Evolutionary conservation across 306 rosid species (phyloP), one percentile per base, ranked within the genome.

Genomic region (Quercus wislizeni): DNA sequence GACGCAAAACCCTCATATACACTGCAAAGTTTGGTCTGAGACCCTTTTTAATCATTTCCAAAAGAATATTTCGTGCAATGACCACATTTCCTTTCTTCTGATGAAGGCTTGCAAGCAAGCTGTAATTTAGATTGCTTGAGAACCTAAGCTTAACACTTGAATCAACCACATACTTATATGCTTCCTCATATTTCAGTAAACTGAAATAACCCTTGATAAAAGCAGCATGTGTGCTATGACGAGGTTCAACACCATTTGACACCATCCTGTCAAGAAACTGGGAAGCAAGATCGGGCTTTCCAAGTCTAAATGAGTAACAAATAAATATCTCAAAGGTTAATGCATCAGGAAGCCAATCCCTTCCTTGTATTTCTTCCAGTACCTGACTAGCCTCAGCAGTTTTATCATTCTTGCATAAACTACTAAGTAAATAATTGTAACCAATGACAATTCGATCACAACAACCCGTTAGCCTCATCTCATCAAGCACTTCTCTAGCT

Each of bases 81-180:
- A 80, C 78, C 55, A 82, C 76, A 41, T 86, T 78, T 43, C 89
- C 94, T 71, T 78, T 84, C 64, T 90, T 87, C 85, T 84, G 78
- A 82, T 89, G 80, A 83, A 92, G 97, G 41, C 79, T 77, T 69
- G 94, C 96, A 59, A 94, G 97, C 76, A 89, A 83, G 83, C 87
- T 87, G 83, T 87, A 91, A 74, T 76, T 83, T 63, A 67, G 82
- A 80, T 79, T 93, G 80, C 81, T 73, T 17, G 91, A 82, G 85
- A 19, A 74, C 46, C 58, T 71, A 77, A 57, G 74, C 87, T 75
- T 90, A 52, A 13, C 41, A 74, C 80, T 72, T 35, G 82, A 86
- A 67, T 77, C 86, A 77, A 85, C 80, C 4, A 87, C 93, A 64
- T 86, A 87, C 18, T 43, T 64, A 64, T 89, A 88, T 0, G 97